These are phyloP conservation scores for Carex scoparia DNA, from an alignment of 176 grass and related monocot species.

Conservation along the genomic window DNA sequence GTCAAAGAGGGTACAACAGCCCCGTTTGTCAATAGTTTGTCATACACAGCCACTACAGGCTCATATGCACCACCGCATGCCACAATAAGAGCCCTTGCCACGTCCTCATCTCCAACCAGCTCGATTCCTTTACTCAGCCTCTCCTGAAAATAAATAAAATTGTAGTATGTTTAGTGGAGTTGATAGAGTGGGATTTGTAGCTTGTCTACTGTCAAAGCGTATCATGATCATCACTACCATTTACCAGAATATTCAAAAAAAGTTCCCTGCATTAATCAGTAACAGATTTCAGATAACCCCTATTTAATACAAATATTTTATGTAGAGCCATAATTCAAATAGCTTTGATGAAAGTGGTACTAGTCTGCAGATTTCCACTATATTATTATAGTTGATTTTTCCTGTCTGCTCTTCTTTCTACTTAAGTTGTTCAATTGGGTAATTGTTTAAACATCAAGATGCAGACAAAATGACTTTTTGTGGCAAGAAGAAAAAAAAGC, in stretches of 20 bases:
- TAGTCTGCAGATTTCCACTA: background rate
- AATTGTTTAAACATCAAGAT: background rate
- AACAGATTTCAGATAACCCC: background rate
- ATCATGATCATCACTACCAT: background rate
- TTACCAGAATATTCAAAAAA: background rate
- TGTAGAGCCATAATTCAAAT: background rate
- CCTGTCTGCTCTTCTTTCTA: background rate
- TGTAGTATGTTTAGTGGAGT: background rate
- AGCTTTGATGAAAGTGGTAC: background rate
- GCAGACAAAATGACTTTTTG: background rate
- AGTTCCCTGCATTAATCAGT: background rate
- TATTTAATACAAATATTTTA: background rate
- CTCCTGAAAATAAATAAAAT: slow-evolving; percentile 49
- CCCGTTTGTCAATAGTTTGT: slow-evolving; percentile 84
- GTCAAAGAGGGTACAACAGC: slow-evolving; percentile 63
- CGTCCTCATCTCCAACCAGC: slow-evolving; percentile 82
- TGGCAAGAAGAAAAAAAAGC: background rate
- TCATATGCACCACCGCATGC: slow-evolving; percentile 67
- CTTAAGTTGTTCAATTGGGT: background rate
- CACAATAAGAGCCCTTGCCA: slow-evolving; percentile 76
- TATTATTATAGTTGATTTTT: background rate
- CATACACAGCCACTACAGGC: slow-evolving; percentile 74
- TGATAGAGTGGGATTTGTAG: background rate
- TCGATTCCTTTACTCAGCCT: slow-evolving; percentile 73
- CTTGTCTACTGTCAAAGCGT: background rate